These are phyloP conservation scores for Starmerella kuoi DNA, from an alignment of 805 yeast genomes.

Conservation along the genomic window DNA sequence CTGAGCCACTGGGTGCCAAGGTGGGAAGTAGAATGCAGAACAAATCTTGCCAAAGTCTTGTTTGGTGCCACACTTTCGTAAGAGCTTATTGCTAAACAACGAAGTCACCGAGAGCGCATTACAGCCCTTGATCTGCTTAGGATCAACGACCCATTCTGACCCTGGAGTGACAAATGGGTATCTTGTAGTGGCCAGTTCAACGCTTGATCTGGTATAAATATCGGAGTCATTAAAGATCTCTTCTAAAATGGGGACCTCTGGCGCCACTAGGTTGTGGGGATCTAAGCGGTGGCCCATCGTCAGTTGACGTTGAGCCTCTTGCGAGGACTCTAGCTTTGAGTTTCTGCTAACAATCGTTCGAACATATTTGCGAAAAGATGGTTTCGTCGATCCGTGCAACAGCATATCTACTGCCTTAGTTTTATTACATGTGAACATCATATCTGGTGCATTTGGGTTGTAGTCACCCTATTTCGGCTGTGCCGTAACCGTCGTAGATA, in stretches of 20 bases:
- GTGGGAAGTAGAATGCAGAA: conserved; percentile 17
- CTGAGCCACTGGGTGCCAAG: conserved; percentile 22
- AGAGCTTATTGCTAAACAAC: conserved; percentile 4
- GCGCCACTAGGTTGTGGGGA: conserved; percentile 7
- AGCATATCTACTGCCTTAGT: too few relatives aligned
- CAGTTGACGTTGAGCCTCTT: conserved; percentile 17
- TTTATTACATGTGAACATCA: too few relatives aligned
- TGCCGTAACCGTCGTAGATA: too few relatives aligned
- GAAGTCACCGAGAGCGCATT: conserved; percentile 3
- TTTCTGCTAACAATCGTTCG: too few relatives aligned
- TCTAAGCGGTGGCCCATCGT: conserved; percentile 13
- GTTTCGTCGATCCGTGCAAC: too few relatives aligned
- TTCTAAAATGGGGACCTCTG: conserved; percentile 14
- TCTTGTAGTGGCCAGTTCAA: background rate
- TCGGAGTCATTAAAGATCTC: conserved; percentile 12
- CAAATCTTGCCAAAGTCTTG: background rate
- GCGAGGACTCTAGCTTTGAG: too few relatives aligned
- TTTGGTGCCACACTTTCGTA: conserved; percentile 3
- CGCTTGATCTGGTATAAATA: conserved; percentile 4
- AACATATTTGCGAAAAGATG: too few relatives aligned
- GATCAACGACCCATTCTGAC: conserved; percentile 3
- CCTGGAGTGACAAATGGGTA: conserved; percentile 12
- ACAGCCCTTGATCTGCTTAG: conserved; percentile 12
- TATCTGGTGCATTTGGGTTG: too few relatives aligned
- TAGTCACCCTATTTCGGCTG: too few relatives aligned